Percentiles rank a stretch among this genome's conserved stretches.
phyloP scores from a whole-genome alignment of 495 filamentous ascomycete species.

The Aspergillus steynii region DNA sequence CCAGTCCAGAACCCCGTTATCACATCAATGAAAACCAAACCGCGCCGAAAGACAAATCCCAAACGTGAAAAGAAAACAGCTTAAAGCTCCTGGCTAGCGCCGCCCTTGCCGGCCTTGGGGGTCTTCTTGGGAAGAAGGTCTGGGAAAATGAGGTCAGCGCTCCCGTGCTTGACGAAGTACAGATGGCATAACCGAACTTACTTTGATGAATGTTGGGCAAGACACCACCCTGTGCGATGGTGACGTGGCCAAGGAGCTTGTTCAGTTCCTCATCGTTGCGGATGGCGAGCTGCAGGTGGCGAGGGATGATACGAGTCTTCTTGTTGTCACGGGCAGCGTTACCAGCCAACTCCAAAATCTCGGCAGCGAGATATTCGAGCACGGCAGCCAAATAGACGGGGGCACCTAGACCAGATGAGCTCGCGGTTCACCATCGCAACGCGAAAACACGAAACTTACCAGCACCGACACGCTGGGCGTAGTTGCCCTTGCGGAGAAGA shows the following conservation, averaged over 20 bases:
- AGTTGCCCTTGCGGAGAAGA: constrained; percentile 99
- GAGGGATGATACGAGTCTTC: constrained; percentile 99
- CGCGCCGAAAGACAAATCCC: constrained; percentile 60
- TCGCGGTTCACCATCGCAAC: not conserved
- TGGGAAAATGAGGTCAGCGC: constrained; percentile 31
- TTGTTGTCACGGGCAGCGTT: constrained; percentile 99
- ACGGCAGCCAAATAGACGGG: constrained; percentile 98
- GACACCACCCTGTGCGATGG: constrained; percentile 99
- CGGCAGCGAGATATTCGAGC: constrained; percentile 96
- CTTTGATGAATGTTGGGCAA: constrained; percentile 98
- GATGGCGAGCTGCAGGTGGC: constrained; percentile 98
- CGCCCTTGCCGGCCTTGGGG: constrained; percentile 82
- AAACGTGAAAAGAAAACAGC: constrained; percentile 46
- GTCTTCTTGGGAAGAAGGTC: constrained; percentile 99
- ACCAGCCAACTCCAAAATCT: constrained; percentile 98
- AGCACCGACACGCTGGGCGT: constrained; percentile 99
- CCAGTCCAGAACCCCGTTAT: constrained; percentile 88
- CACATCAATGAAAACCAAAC: constrained; percentile 71
- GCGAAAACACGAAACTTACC: constrained; percentile 48
- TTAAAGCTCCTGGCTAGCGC: constrained; percentile 85
- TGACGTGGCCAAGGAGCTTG: constrained; percentile 98
- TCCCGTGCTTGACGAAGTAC: too few species aligned
- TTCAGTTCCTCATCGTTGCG: constrained; percentile 99
- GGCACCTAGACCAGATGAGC: constrained; percentile 61
- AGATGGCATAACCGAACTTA: constrained; percentile 47